These are phyloP conservation scores for Albizia julibrissin DNA, from an alignment of 306 rosid species.

Conservation along the genomic window DNA sequence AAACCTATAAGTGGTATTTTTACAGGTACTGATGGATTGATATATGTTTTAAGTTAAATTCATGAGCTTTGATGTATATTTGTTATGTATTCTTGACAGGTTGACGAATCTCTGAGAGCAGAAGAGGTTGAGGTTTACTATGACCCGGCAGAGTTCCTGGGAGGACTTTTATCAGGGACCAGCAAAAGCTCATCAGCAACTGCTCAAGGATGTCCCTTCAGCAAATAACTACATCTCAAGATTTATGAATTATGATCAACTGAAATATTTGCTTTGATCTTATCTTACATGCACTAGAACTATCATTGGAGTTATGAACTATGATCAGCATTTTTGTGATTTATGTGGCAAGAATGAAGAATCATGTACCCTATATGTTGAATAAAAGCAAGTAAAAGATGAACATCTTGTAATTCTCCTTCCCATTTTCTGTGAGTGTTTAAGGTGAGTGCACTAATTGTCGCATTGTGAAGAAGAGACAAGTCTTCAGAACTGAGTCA, in stretches of 20 bases:
- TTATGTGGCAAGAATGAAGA: neutral
- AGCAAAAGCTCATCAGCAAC: slow-evolving; percentile 26
- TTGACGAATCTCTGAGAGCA: slow-evolving; percentile 56
- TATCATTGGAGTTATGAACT: neutral
- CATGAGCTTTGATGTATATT: slow-evolving; percentile 15
- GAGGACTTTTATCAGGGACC: slow-evolving; percentile 54
- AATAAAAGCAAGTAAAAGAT: neutral
- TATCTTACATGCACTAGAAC: neutral
- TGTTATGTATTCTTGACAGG: slow-evolving; percentile 32
- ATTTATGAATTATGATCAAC: neutral
- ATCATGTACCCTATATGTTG: neutral
- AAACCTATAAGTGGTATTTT: neutral
- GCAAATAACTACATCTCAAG: slow-evolving; percentile 13
- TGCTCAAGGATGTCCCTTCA: slow-evolving; percentile 43
- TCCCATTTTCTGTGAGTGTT: neutral
- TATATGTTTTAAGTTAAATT: neutral
- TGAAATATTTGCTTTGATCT: neutral
- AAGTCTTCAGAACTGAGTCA: neutral
- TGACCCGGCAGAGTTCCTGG: slow-evolving; percentile 71
- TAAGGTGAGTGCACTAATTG: neutral
- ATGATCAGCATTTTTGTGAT: neutral
- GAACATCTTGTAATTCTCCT: neutral
- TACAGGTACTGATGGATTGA: neutral
- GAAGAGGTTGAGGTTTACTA: slow-evolving; percentile 76
- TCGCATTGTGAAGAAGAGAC: neutral